A percentile compares a stretch with the other conserved stretches of the same genome.
Conservation (phyloP, 1,139 yeast species). For the Saccharomyces hybrid region DNA sequence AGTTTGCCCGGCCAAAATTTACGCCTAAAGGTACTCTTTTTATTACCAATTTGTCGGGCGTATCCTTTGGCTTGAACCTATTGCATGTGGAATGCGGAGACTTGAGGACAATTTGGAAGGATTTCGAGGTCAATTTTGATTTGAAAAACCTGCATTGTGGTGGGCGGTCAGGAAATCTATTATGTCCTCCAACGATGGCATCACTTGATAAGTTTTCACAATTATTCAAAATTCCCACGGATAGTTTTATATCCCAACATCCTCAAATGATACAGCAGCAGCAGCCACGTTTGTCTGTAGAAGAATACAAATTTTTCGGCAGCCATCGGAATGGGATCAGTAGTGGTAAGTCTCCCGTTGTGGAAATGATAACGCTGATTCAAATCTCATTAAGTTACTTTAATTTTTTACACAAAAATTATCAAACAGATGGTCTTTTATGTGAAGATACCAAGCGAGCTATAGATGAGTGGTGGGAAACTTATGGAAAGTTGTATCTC, state of each 20-base stretch:
- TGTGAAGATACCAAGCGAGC: slow-evolving; percentile 74
- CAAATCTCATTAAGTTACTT: slow-evolving; percentile 77
- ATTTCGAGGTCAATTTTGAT: slow-evolving; percentile 66
- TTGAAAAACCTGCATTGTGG: slow-evolving; percentile 72
- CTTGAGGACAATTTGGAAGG: slow-evolving; percentile 43
- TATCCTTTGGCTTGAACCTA: slow-evolving; percentile 68
- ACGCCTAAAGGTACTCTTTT: slow-evolving; percentile 54
- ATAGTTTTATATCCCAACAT: not conserved
- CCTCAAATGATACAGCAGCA: not conserved
- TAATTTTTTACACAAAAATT: slow-evolving; percentile 48
- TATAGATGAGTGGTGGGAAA: slow-evolving; percentile 72
- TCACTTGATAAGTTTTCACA: slow-evolving; percentile 77
- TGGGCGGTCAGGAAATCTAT: slow-evolving; percentile 70
- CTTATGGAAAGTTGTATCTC: slow-evolving; percentile 58
- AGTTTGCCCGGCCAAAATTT: slow-evolving; percentile 47
- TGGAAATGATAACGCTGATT: slow-evolving; percentile 63
- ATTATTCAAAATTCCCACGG: slow-evolving; percentile 44
- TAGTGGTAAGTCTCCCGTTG: slow-evolving; percentile 33
- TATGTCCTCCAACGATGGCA: slow-evolving; percentile 65
- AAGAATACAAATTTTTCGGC: not conserved
- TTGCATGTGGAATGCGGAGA: slow-evolving; percentile 65
- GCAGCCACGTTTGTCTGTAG: not conserved
- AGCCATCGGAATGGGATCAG: not conserved
- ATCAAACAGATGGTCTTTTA: slow-evolving; percentile 72
- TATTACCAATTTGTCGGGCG: slow-evolving; percentile 71